Percentiles rank a stretch among this genome's conserved stretches.
Evolutionary conservation across 2,329 filamentous ascomycete species (phyloP).

Genomic region (Lizonia empirigonia): DNA sequence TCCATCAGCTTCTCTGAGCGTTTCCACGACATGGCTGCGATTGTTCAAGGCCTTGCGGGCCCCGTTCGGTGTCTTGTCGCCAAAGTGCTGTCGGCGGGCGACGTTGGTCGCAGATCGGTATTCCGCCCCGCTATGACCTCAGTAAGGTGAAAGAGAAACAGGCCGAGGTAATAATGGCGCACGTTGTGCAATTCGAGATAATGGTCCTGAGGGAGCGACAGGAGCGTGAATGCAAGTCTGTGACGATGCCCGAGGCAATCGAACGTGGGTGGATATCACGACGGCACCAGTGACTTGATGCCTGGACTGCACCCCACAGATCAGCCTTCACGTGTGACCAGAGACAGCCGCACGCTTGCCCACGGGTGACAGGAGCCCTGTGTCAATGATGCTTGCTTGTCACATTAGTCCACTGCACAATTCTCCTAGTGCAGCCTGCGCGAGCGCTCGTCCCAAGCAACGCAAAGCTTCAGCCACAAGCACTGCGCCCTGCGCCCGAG

Average conservation of each 20-base stretch:
- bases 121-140: constrained; percentile 15
- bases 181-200: neutral
- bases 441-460: neutral
- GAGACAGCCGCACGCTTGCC: constrained; percentile 2
- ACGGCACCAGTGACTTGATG: constrained; percentile 1
- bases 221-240: neutral
- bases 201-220: neutral
- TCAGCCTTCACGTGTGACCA: constrained; percentile 10
- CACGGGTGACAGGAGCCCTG: neutral
- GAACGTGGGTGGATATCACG: constrained; percentile 10
- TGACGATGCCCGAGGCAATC: constrained; percentile 13
- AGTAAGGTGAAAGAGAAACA: neutral
- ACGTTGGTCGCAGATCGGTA: constrained; percentile 6
- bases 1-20: constrained; percentile 89
- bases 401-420: neutral
- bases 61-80: constrained; percentile 37
- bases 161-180: constrained; percentile 9
- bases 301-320: constrained; percentile 12
- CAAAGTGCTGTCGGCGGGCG: constrained; percentile 32
- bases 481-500: constrained; percentile 1
- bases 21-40: constrained; percentile 84
- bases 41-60: constrained; percentile 44
- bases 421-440: neutral
- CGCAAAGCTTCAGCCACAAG: constrained; percentile 9
- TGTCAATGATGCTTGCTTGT: neutral